phyloP scores from a whole-genome alignment of 345 rosid species.

The Salix suchowensis region DNA sequence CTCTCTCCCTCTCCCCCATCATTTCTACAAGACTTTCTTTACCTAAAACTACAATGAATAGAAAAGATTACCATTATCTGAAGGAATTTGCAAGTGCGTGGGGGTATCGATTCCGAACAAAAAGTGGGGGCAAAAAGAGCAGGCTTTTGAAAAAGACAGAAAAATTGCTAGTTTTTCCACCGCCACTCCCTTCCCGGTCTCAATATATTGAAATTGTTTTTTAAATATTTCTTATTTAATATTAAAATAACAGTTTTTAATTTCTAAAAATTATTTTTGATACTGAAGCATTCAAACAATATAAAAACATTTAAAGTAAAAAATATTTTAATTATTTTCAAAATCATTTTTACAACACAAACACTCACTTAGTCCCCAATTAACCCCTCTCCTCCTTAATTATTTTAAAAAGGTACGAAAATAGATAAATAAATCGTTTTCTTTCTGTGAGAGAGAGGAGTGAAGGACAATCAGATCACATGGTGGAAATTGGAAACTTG shows the following conservation, averaged over 20 bases:
- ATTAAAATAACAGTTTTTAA: no score
- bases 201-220: no score
- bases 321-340: no score
- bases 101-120: not conserved
- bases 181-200: not conserved
- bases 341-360: no score
- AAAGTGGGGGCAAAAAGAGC: not conserved
- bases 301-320: no score
- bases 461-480: not conserved
- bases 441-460: not conserved
- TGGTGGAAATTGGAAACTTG: not conserved
- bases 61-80: no score
- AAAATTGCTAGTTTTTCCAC: not conserved
- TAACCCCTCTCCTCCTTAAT: not conserved
- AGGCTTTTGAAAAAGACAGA: slow-evolving; percentile 22
- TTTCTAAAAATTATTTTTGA: no score
- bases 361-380: not conserved
- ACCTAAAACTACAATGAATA: no score
- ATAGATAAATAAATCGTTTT: not conserved
- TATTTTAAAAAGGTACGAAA: not conserved
- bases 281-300: no score
- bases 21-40: no score
- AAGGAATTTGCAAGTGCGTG: not conserved
- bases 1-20: no score
- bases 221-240: no score